These are phyloP conservation scores for Jackrogersella multiformis DNA, from an alignment of 495 filamentous ascomycete genomes.

Conservation along the genomic window DNA sequence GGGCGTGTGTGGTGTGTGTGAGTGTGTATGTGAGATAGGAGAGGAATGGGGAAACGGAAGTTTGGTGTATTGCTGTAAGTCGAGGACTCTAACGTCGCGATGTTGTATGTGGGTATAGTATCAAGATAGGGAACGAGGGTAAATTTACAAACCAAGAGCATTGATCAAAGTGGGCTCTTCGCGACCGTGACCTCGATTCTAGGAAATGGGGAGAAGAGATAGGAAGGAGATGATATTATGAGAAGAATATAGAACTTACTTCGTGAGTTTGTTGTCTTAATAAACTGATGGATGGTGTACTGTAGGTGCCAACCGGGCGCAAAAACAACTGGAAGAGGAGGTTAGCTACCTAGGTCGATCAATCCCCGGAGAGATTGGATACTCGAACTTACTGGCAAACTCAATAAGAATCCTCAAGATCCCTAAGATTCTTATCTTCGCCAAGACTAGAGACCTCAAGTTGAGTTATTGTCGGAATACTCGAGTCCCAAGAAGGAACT, in stretches of 20 bases:
- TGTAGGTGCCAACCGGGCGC: slow-evolving; percentile 2
- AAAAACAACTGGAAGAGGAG: background rate
- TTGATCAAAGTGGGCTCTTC: background rate
- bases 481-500: slow-evolving; percentile 23
- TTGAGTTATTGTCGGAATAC: slow-evolving; percentile 1
- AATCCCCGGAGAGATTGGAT: background rate
- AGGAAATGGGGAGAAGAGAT: background rate
- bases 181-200: background rate
- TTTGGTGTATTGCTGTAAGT: too few relatives aligned
- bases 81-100: too few relatives aligned
- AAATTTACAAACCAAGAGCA: background rate
- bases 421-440: background rate
- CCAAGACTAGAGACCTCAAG: slow-evolving; percentile 12
- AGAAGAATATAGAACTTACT: background rate
- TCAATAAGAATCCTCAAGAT: slow-evolving; percentile 4
- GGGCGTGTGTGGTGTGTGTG: too few relatives aligned
- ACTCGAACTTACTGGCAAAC: slow-evolving; percentile 14
- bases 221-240: background rate
- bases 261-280: background rate
- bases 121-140: background rate
- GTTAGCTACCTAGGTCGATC: slow-evolving; percentile 1
- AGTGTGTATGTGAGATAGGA: background rate
- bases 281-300: background rate
- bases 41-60: background rate
- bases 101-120: background rate